Percentiles rank a stretch among this genome's conserved stretches.
Conservation (phyloP, 495 filamentous ascomycete genomes). For the Aspergillus wentii region DNA sequence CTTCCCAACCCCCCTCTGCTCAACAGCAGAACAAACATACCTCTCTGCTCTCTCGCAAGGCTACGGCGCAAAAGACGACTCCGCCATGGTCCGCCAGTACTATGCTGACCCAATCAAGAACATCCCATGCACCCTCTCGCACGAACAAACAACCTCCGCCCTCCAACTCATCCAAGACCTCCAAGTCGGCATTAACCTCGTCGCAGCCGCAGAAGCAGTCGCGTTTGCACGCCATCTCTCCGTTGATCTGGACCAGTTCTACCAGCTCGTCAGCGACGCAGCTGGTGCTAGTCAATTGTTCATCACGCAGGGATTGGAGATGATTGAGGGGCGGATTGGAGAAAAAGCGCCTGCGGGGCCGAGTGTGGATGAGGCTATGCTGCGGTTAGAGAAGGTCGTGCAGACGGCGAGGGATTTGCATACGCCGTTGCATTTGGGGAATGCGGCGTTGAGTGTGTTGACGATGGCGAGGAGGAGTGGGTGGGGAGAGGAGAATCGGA, state of each 20-base stretch:
- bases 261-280: slow-evolving; percentile 62
- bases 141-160: slow-evolving; percentile 24
- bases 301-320: slow-evolving; percentile 49
- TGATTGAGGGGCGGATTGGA: slow-evolving; percentile 35
- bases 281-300: slow-evolving; percentile 64
- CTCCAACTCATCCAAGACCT: slow-evolving; percentile 53
- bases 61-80: slow-evolving; percentile 64
- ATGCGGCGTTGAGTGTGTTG: slow-evolving; percentile 35
- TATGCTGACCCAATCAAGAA: slow-evolving; percentile 33
- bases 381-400: slow-evolving; percentile 55
- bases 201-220: slow-evolving; percentile 60
- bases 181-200: slow-evolving; percentile 61
- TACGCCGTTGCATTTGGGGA: slow-evolving; percentile 38
- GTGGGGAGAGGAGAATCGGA: slow-evolving; percentile 22
- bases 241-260: slow-evolving; percentile 61
- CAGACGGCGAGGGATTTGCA: slow-evolving; percentile 51
- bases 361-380: slow-evolving; percentile 52
- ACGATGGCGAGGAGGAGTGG: slow-evolving; percentile 30
- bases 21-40: slow-evolving; percentile 69
- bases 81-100: slow-evolving; percentile 63
- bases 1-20: slow-evolving; percentile 67
- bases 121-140: slow-evolving; percentile 20
- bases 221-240: slow-evolving; percentile 58
- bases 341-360: slow-evolving; percentile 21
- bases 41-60: slow-evolving; percentile 54